phyloP scores from a whole-genome alignment of 192 early-diverging fungal species.

The Thamnidium elegans region DNA sequence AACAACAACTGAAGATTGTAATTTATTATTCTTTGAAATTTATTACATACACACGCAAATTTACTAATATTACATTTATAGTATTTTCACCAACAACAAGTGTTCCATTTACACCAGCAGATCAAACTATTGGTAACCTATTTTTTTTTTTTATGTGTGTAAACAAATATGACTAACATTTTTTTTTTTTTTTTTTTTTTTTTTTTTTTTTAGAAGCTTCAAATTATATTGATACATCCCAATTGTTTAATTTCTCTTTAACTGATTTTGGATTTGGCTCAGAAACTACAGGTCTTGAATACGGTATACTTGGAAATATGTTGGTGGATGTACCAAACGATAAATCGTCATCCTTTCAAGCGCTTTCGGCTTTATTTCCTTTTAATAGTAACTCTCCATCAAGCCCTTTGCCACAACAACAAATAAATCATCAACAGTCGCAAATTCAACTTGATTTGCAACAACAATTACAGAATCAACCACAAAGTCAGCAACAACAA shows the following conservation, averaged over 20 bases:
- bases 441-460: background rate
- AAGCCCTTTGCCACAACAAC: background rate
- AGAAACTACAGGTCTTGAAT: slow-evolving; percentile 84
- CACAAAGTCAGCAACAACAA: background rate
- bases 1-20: slow-evolving; percentile 45
- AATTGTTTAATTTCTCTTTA: slow-evolving; percentile 38
- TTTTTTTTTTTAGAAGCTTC: background rate
- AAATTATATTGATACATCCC: slow-evolving; percentile 20
- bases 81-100: background rate
- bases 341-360: background rate
- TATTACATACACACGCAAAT: background rate
- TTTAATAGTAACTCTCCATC: background rate
- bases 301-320: slow-evolving; percentile 87
- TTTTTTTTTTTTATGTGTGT: background rate
- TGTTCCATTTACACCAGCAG: slow-evolving; percentile 5
- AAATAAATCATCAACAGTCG: background rate
- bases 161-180: background rate
- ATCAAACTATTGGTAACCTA: slow-evolving; percentile 10
- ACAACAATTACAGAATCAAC: background rate
- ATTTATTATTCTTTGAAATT: no score
- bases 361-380: background rate
- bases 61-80: background rate
- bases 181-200: background rate
- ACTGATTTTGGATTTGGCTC: slow-evolving; percentile 75
- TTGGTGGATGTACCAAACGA: slow-evolving; percentile 31